A percentile compares a stretch with the other conserved stretches of the same genome.
Evolutionary conservation across 805 yeast genomes (phyloP).

Genomic region (Debaryomyces maramus): DNA sequence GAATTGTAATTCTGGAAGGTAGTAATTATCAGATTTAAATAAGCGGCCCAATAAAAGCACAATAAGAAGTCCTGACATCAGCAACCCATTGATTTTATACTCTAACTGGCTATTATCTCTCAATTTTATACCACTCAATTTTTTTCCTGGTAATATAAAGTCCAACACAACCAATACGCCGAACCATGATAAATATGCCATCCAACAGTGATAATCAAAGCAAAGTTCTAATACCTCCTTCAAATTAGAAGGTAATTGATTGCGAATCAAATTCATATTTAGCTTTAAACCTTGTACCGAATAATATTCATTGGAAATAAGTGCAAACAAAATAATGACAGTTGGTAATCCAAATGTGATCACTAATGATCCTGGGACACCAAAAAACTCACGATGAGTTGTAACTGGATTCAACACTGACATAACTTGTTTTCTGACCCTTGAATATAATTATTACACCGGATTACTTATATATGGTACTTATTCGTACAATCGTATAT

Average conservation of each 20-base stretch:
- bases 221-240: slow-evolving; percentile 26
- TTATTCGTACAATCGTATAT: too few species aligned
- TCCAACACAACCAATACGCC: slow-evolving; percentile 63
- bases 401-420: slow-evolving; percentile 67
- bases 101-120: slow-evolving; percentile 72
- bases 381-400: slow-evolving; percentile 70
- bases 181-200: slow-evolving; percentile 73
- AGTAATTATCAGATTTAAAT: slow-evolving; percentile 45
- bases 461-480: too few species aligned
- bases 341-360: slow-evolving; percentile 69
- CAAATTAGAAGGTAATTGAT: slow-evolving; percentile 32
- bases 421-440: slow-evolving; percentile 3
- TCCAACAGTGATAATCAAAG: slow-evolving; percentile 56
- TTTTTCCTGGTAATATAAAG: slow-evolving; percentile 56
- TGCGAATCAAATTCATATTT: slow-evolving; percentile 37
- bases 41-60: slow-evolving; percentile 52
- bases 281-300: slow-evolving; percentile 49
- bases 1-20: slow-evolving; percentile 77
- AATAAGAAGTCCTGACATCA: slow-evolving; percentile 44
- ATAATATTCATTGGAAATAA: slow-evolving; percentile 61
- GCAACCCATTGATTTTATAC: slow-evolving; percentile 82
- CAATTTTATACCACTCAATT: slow-evolving; percentile 61
- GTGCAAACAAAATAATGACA: slow-evolving; percentile 57
- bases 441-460: too few species aligned
- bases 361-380: slow-evolving; percentile 68